Evolutionary conservation across 1,284 basidiomycete species (phyloP).

Genomic region (Somion occarium): DNA sequence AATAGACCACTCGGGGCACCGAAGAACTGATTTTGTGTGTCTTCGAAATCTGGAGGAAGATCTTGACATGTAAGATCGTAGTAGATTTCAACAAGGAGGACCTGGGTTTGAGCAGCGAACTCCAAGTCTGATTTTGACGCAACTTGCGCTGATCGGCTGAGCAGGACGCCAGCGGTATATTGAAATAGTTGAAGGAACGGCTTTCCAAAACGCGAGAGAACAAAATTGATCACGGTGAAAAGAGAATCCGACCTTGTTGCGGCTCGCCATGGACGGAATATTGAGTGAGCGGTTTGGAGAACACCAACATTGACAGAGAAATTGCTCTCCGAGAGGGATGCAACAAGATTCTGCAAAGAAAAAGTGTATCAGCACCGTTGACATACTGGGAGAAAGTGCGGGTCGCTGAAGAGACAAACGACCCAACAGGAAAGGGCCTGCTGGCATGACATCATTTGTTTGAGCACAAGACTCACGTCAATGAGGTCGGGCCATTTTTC

Average conservation of each 20-base stretch:
- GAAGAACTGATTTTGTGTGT: slow-evolving; percentile 82
- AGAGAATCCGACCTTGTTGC: slow-evolving; percentile 86
- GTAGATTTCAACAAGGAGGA: slow-evolving; percentile 82
- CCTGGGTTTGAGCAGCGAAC: slow-evolving; percentile 68
- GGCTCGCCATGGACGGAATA: slow-evolving; percentile 91
- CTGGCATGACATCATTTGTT: too few species aligned
- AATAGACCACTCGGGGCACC: slow-evolving; percentile 66
- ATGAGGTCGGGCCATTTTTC: slow-evolving; percentile 80
- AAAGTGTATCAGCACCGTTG: background rate
- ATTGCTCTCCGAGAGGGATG: slow-evolving; percentile 72
- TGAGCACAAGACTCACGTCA: slow-evolving; percentile 72
- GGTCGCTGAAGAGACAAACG: background rate
- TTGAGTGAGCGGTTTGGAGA: slow-evolving; percentile 92
- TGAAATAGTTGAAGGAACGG: slow-evolving; percentile 85
- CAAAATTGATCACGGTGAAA: slow-evolving; percentile 91
- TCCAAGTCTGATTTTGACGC: slow-evolving; percentile 37
- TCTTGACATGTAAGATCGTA: slow-evolving; percentile 96
- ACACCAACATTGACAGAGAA: slow-evolving; percentile 88
- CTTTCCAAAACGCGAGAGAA: slow-evolving; percentile 77
- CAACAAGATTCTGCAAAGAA: slow-evolving; percentile 70
- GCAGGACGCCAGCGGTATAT: slow-evolving; percentile 51
- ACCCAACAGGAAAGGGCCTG: background rate
- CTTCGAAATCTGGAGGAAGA: slow-evolving; percentile 92
- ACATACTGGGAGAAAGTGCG: background rate
- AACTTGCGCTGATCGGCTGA: slow-evolving; percentile 33